Base-by-base conservation (phyloP, 257 asterid genomes). In the Capsicum rhomboideum region DNA sequence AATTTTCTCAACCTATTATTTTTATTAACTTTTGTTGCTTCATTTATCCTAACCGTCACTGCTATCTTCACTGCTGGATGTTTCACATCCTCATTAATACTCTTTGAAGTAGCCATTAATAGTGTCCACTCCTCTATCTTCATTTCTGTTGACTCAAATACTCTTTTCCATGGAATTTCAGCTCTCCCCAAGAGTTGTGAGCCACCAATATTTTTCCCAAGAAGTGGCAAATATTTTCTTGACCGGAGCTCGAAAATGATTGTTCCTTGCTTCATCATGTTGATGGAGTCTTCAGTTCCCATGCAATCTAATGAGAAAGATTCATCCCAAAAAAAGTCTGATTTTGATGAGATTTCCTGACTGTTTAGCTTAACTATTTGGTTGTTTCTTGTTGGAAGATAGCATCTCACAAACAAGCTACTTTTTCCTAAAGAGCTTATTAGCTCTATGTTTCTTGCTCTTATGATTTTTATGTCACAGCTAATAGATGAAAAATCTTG, bases 331-430 rank as follows among this genome's bases (percentile, higher is more conserved):
- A 50, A 64, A 14, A 86, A 77, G 83, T 88, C 79, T 16, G 92
- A 90, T 6, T 88, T 81, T 59, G 93, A 87, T 82, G 93, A 54
- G 86, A 91, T 87, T 71, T 89, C 82, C 23, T 80, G 86, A 85
- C 84, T 94, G 83, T 89, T 91, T 84, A 92, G 37, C 31, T 87
- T 86, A 64, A 89, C 86, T 85, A 87, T 91, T 80, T 66, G 86
- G 83, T 87, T 87, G 84, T 83, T 86, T 82, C 91, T 87, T 75
- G 91, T 82, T 7, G 94, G 84, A 49, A 94, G 89, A 80, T 87
- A 90, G 78, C 97, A 92, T 83, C 98, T 91, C 0, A 94, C 90
- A 68, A 94, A 94, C 26, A 91, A 83, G 53, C 79, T 85, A 1
- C 0, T 23, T 26, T 75, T 75, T 59, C 88, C 86, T 20, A 77